A percentile compares a stretch with the other conserved stretches of the same genome.
Evolutionary conservation across 1,139 yeast genomes (phyloP).

Genomic region (Debaryomyces subglobosus): DNA sequence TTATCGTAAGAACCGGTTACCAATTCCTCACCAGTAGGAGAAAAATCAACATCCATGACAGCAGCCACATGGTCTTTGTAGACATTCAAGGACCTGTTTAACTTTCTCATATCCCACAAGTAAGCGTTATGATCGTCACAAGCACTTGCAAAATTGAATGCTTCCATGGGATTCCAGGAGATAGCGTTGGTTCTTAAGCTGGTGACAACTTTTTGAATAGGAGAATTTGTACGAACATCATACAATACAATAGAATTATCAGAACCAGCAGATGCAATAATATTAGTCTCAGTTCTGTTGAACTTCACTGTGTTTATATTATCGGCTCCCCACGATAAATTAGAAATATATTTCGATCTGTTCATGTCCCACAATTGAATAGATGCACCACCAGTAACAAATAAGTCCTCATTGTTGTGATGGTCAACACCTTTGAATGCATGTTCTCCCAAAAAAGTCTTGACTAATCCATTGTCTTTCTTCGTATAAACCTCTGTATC

Average conservation of each 20-base stretch:
- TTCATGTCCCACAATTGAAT: constrained; percentile 89
- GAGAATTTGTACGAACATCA: constrained; percentile 90
- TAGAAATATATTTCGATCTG: constrained; percentile 74
- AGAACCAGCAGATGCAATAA: constrained; percentile 88
- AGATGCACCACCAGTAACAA: constrained; percentile 91
- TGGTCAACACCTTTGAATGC: constrained; percentile 88
- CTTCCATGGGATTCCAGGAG: constrained; percentile 98
- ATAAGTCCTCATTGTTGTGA: constrained; percentile 70
- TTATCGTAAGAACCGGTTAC: constrained; percentile 96
- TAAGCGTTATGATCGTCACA: constrained; percentile 95
- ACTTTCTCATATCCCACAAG: constrained; percentile 94
- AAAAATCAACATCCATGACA: constrained; percentile 89
- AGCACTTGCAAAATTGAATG: constrained; percentile 89
- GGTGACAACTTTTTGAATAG: constrained; percentile 88
- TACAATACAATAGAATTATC: constrained; percentile 90
- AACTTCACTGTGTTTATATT: constrained; percentile 80
- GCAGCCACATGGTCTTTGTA: constrained; percentile 97
- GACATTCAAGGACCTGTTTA: constrained; percentile 76
- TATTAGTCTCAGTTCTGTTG: constrained; percentile 87
- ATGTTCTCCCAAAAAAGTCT: constrained; percentile 82
- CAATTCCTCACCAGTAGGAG: constrained; percentile 95
- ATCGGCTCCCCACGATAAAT: constrained; percentile 96
- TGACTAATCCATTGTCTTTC: constrained; percentile 53
- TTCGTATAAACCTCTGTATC: constrained; percentile 39
- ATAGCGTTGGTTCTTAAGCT: constrained; percentile 82